Base-by-base conservation (phyloP, 78 protist species). In the Dictyostelium purpureum region DNA sequence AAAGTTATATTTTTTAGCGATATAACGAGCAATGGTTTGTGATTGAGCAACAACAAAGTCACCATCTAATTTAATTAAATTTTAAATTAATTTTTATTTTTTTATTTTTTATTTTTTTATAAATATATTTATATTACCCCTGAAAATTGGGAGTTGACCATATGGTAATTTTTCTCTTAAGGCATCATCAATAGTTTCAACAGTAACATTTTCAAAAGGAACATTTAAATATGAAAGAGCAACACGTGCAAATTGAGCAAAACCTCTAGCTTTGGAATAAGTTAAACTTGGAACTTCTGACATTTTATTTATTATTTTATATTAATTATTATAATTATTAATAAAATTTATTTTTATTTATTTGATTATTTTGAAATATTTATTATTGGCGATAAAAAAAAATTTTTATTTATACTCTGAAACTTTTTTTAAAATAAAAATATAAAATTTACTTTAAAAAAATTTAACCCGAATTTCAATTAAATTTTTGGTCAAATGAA, bases 141-240 rank as follows among this genome's bases (percentile, higher is more conserved):
- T 16, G 28, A 31, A 82, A 24, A 63, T 16, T 82, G 90, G 90
- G 10, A 82, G 16, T 70, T 82, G 90, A 56, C 90, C 90, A 71
- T n/a, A 82, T 42, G 79, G 63, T 16, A 54, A 9, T 16, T 2
- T 49, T 49, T 56, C 9, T 19, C 31, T 26, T 1, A 75, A 37
- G n/a, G n/a, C n/a, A 12, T 75, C 81, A 35, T 31, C 63, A 6
- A 56, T 52, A 1, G 5, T 6, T 12, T 4, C 16, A 5, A 75
- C 66, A n/a, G n/a, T 14, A 18, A 24, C 63, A 10, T 71, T 12
- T 9, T 47, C 43, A 21, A 71, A 47, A 9, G 54, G 61, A 11
- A 71, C 2, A 2, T 6, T 40, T 3, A 71, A 28, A 28, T 71
- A 71, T 7, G 28, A 4, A 5, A n/a, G 35, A 2, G 26, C 3